These are phyloP conservation scores for Licmophora abbreviata DNA, from an alignment of 108 stramenopile genomes.

Conservation along the genomic window DNA sequence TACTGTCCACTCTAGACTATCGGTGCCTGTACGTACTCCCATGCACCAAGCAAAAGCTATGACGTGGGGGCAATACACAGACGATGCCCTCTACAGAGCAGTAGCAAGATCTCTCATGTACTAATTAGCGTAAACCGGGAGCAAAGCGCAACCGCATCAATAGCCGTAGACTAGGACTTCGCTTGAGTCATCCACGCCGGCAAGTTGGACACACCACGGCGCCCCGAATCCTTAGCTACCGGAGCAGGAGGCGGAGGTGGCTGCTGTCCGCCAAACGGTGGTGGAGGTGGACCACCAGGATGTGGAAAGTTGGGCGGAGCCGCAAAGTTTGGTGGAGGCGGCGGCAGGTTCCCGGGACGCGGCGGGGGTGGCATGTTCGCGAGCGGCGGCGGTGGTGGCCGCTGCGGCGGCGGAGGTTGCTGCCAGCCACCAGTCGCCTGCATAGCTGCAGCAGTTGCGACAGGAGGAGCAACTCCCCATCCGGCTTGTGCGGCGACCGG, in stretches of 20 bases:
- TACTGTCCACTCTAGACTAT: no score
- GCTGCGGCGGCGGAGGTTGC: constrained; percentile 5
- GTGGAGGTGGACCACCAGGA: constrained; percentile 9
- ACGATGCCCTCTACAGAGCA: no score
- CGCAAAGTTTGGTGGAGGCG: constrained; percentile 2
- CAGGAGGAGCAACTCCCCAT: constrained; percentile 13
- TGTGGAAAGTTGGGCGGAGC: no score
- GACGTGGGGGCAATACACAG: no score
- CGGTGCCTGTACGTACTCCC: no score
- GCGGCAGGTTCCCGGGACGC: constrained; percentile 10
- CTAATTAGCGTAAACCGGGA: no score
- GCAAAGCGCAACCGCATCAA: no score
- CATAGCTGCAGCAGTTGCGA: neutral
- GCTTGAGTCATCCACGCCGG: constrained; percentile 86
- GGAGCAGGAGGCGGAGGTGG: constrained; percentile 11
- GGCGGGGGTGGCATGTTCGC: constrained; percentile 22
- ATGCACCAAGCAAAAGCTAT: no score
- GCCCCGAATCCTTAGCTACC: constrained; percentile 65
- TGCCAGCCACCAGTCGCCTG: constrained; percentile 4
- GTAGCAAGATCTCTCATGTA: no score
- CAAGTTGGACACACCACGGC: constrained; percentile 75
- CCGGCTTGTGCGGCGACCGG: constrained; percentile 16
- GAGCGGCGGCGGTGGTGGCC: constrained; percentile 11
- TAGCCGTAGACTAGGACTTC: neutral
- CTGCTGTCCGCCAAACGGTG: neutral